phyloP scores from a whole-genome alignment of 2,329 filamentous ascomycete genomes.

The Exophiala lecanii-corni region DNA sequence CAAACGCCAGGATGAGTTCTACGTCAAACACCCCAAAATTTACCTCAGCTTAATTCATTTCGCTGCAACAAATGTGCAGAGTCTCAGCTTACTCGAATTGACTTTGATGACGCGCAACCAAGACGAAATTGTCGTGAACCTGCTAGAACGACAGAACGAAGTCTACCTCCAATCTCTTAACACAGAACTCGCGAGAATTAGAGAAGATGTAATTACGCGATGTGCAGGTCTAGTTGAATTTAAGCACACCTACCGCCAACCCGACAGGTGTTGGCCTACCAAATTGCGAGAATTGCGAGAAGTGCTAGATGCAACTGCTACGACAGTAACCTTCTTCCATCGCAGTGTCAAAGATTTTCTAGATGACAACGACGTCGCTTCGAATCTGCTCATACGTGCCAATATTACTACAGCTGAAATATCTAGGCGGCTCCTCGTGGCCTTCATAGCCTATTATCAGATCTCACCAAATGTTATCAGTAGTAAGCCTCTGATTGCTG shows the following conservation, averaged over 20 bases:
- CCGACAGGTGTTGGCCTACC: neutral
- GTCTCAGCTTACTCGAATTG: constrained; percentile 3
- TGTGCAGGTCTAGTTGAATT: constrained; percentile 10
- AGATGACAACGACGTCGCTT: neutral
- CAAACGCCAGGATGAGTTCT: constrained; percentile 11
- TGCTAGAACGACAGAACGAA: neutral
- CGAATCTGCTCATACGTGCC: neutral
- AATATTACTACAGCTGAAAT: too few relatives aligned
- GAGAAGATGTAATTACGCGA: constrained; percentile 5
- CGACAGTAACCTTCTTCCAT: constrained; percentile 5
- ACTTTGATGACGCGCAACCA: constrained; percentile 3
- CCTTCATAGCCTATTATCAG: too few relatives aligned
- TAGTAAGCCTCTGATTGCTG: too few relatives aligned
- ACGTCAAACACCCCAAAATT: constrained; percentile 12
- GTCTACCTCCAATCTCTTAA: neutral
- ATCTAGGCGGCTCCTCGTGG: too few relatives aligned
- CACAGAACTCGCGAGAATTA: constrained; percentile 1
- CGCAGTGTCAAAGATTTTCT: constrained; percentile 10
- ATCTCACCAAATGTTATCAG: too few relatives aligned
- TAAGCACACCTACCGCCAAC: neutral
- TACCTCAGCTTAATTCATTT: constrained; percentile 4
- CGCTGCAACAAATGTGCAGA: neutral
- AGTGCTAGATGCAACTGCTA: neutral
- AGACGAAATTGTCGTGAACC: neutral
- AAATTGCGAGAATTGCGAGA: neutral